Percentiles rank a stretch among this genome's conserved stretches.
Conservation (phyloP, 2,329 filamentous ascomycete species). For the Aspergillus pseudoviridinutans region DNA sequence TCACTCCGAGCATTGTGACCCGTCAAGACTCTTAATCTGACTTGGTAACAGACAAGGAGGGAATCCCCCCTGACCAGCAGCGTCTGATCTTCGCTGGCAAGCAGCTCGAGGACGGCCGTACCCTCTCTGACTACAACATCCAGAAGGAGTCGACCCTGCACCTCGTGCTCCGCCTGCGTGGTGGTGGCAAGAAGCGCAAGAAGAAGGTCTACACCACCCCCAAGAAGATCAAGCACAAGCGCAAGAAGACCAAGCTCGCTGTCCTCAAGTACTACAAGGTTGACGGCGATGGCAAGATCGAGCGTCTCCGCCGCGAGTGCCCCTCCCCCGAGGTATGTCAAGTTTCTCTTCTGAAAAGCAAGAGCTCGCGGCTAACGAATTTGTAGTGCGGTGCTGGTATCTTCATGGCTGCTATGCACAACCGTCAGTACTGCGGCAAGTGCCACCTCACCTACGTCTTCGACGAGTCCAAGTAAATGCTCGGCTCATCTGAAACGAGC, state of each 20-base stretch:
- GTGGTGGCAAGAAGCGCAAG: constrained; percentile 99
- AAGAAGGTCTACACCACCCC: constrained; percentile 99
- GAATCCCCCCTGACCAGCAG: constrained; percentile 98
- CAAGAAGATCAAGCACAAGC: constrained; percentile 99
- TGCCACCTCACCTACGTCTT: constrained; percentile 70
- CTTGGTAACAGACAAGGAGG: constrained; percentile 84
- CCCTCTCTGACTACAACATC: constrained; percentile 99
- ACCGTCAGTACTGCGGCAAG: constrained; percentile 91
- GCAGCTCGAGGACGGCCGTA: constrained; percentile 99
- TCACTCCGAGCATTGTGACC: neutral
- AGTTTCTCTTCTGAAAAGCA: constrained; percentile 23
- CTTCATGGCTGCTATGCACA: constrained; percentile 99
- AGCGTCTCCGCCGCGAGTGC: constrained; percentile 98
- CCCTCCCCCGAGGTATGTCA: constrained; percentile 76
- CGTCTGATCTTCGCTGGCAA: constrained; percentile 99
- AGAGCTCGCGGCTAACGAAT: constrained; percentile 22
- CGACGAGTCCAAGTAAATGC: constrained; percentile 58
- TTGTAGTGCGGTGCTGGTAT: constrained; percentile 94
- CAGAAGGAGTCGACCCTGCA: constrained; percentile 99
- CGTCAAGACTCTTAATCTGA: neutral
- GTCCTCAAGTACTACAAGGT: constrained; percentile 99
- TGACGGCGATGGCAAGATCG: constrained; percentile 98
- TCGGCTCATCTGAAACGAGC: constrained; percentile 13
- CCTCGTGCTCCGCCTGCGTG: constrained; percentile 95
- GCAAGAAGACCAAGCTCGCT: constrained; percentile 99